Evolutionary conservation across 371 early-diverging fungal species (phyloP).

Genomic region (Apophysomyces sp.): DNA sequence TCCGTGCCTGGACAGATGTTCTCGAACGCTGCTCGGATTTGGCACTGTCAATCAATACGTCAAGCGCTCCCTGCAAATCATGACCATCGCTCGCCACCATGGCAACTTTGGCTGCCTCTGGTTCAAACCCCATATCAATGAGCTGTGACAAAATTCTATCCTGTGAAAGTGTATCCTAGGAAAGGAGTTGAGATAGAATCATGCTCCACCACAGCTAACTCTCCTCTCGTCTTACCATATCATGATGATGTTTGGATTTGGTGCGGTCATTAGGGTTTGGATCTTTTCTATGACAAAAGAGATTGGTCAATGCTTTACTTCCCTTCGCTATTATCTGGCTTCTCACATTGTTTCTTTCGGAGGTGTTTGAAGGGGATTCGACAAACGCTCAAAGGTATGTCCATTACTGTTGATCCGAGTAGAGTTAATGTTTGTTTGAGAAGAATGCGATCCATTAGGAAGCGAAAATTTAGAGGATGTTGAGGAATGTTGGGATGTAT

Average conservation of each 20-base stretch:
- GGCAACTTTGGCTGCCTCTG: slow-evolving; percentile 61
- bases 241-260: background rate
- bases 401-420: background rate
- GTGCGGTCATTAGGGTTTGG: background rate
- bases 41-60: slow-evolving; percentile 61
- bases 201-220: background rate
- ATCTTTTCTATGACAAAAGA: background rate
- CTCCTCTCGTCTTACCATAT: background rate
- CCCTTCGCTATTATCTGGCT: background rate
- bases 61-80: slow-evolving; percentile 65
- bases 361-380: background rate
- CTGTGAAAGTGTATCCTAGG: background rate
- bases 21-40: slow-evolving; percentile 31
- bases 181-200: background rate
- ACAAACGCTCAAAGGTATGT: background rate
- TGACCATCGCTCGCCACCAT: slow-evolving; percentile 58
- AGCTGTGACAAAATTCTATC: slow-evolving; percentile 62
- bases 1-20: slow-evolving; percentile 45
- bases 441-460: background rate
- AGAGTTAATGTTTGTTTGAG: background rate
- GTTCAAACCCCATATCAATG: slow-evolving; percentile 78
- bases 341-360: background rate
- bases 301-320: background rate
- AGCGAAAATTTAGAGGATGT: background rate
- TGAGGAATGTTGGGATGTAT: background rate